Conservation (phyloP, 106 monocot species). For the Dendrobium chrysotoxum region DNA sequence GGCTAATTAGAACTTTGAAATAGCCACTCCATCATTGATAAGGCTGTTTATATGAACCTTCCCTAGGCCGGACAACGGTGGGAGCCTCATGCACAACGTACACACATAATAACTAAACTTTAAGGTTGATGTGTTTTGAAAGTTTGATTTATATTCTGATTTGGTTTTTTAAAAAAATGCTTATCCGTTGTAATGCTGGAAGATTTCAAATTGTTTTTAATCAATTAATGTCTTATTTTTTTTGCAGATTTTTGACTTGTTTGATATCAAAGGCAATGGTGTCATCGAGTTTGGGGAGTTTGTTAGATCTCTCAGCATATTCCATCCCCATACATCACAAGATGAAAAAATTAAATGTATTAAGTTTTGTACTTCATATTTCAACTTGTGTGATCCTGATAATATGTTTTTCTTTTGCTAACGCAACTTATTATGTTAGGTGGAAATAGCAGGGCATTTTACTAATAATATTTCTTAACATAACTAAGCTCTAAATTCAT, state of each 20-base stretch:
- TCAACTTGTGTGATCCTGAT: neutral
- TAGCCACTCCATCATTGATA: no score
- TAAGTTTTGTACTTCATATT: conserved; percentile 1
- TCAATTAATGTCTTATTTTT: conserved; percentile 2
- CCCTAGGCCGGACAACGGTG: no score
- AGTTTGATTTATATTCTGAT: no score
- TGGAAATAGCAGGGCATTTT: neutral
- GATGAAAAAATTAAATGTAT: conserved; percentile 68
- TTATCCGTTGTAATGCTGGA: no score
- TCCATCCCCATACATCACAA: conserved; percentile 66
- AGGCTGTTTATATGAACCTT: no score
- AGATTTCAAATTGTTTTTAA: neutral
- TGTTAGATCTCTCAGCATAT: conserved; percentile 74
- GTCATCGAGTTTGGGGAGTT: conserved; percentile 93
- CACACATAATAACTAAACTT: no score
- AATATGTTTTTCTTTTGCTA: neutral
- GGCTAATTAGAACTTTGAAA: no score
- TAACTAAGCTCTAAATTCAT: neutral
- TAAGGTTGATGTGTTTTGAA: no score
- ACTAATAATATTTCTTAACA: neutral
- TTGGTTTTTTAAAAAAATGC: no score
- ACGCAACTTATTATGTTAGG: neutral
- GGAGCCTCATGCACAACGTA: no score
- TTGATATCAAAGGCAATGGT: conserved; percentile 69
- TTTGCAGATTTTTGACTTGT: conserved; percentile 80